Conservation (phyloP, 768 basidiomycete genomes). For the Macrocybe gigantea region DNA sequence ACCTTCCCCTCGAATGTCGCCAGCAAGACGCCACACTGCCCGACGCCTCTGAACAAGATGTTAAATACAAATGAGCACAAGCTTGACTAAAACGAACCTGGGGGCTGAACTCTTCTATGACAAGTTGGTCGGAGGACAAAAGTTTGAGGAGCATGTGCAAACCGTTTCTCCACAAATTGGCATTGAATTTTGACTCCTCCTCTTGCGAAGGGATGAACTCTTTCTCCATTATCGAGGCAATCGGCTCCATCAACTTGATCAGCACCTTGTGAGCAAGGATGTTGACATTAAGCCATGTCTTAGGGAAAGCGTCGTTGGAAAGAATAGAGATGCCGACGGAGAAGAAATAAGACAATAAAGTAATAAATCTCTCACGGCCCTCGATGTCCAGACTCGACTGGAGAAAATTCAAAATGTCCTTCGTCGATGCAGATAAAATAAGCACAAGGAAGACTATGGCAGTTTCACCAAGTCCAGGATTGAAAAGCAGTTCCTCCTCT, state of each 20-base stretch:
- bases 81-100: conserved; percentile 48
- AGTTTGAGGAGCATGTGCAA: conserved; percentile 81
- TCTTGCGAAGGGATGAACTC: conserved; percentile 74
- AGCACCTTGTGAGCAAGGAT: conserved; percentile 84
- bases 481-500: conserved; percentile 52
- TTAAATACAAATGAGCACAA: background rate
- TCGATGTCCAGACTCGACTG: conserved; percentile 84
- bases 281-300: conserved; percentile 87
- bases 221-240: conserved; percentile 69
- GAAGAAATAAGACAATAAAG: conserved; percentile 73
- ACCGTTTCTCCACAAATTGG: conserved; percentile 73
- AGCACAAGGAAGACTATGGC: conserved; percentile 82
- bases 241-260: conserved; percentile 82
- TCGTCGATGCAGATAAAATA: conserved; percentile 71
- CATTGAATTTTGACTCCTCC: conserved; percentile 63
- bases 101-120: conserved; percentile 92
- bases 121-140: conserved; percentile 83
- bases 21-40: conserved; percentile 93
- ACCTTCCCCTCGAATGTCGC: conserved; percentile 91
- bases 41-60: conserved; percentile 67
- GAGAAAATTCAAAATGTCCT: conserved; percentile 72
- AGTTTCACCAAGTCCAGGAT: conserved; percentile 77
- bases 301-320: conserved; percentile 83
- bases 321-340: conserved; percentile 76
- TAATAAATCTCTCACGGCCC: conserved; percentile 72